A percentile compares a stretch with the other conserved stretches of the same genome.
Conservation (phyloP, 1,139 yeast species). For the Zygosaccharomyces sapae region DNA sequence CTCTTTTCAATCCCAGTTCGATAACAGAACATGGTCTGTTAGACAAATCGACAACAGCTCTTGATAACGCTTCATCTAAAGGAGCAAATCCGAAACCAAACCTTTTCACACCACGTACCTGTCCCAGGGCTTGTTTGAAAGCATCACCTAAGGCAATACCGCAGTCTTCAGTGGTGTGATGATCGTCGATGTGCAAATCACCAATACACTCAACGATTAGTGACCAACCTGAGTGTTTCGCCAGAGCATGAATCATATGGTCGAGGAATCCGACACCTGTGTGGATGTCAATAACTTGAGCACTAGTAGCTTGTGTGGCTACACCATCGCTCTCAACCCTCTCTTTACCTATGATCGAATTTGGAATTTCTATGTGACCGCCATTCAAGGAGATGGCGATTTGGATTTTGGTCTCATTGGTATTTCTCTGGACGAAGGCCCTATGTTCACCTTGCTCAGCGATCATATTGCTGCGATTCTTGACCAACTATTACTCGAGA, state of each 20-base stretch:
- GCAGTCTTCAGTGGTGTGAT: conserved; percentile 93
- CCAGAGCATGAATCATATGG: conserved; percentile 95
- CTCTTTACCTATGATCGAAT: conserved; percentile 44
- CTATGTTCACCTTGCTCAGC: conserved; percentile 32
- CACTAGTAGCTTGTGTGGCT: conserved; percentile 44
- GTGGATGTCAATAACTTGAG: conserved; percentile 74
- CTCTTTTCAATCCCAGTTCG: conserved; percentile 85
- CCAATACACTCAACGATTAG: conserved; percentile 84
- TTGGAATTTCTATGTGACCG: conserved; percentile 59
- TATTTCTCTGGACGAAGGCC: conserved; percentile 62
- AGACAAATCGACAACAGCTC: conserved; percentile 92
- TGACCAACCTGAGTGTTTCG: conserved; percentile 97
- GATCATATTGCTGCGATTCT: background rate
- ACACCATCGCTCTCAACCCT: conserved; percentile 38
- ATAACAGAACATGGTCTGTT: conserved; percentile 89
- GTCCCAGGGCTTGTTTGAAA: conserved; percentile 85
- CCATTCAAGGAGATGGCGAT: conserved; percentile 83
- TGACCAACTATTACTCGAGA: background rate
- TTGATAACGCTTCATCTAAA: conserved; percentile 86
- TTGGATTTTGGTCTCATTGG: conserved; percentile 92
- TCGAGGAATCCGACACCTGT: conserved; percentile 95
- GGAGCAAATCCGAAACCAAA: conserved; percentile 97
- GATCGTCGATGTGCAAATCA: conserved; percentile 93
- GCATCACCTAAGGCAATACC: conserved; percentile 89
- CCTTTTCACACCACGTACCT: conserved; percentile 83